A percentile compares a stretch with the other conserved stretches of the same genome.
phyloP scores from a whole-genome alignment of 78 protist species.

The Dictyostelium purpureum region DNA sequence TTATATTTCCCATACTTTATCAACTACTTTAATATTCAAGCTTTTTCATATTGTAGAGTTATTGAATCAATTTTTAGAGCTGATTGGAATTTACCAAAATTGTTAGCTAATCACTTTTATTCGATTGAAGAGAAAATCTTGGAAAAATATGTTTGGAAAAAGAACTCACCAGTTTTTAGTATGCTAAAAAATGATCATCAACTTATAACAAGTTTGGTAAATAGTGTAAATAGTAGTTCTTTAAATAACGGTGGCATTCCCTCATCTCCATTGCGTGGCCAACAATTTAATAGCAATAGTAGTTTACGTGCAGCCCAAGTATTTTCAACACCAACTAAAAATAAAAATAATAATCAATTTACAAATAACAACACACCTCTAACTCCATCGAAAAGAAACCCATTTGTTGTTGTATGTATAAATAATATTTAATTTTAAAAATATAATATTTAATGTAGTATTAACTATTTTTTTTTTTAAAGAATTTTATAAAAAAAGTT shows the following conservation, averaged over 20 bases:
- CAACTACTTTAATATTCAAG: slow-evolving; percentile 19
- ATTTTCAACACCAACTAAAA: slow-evolving; percentile 30
- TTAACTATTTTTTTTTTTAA: not conserved
- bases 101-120: not conserved
- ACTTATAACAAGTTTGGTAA: not conserved
- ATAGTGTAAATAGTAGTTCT: too few species aligned
- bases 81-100: not conserved
- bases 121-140: slow-evolving; percentile 45
- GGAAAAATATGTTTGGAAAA: slow-evolving; percentile 43
- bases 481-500: slow-evolving; percentile 24
- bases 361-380: not conserved
- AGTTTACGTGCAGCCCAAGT: not conserved
- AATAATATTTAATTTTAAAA: not conserved
- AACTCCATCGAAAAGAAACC: not conserved
- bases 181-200: not conserved
- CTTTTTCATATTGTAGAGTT: slow-evolving; percentile 30
- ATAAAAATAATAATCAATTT: not conserved
- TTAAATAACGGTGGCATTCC: too few species aligned
- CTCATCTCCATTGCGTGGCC: too few species aligned
- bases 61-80: slow-evolving; percentile 10
- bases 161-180: not conserved
- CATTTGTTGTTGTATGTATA: not conserved
- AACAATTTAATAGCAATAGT: too few species aligned
- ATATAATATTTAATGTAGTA: too few species aligned
- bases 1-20: slow-evolving; percentile 60